Evolutionary conservation across 164 flowering plant species (phyloP).

Genomic region (Hamamelis virginiana): DNA sequence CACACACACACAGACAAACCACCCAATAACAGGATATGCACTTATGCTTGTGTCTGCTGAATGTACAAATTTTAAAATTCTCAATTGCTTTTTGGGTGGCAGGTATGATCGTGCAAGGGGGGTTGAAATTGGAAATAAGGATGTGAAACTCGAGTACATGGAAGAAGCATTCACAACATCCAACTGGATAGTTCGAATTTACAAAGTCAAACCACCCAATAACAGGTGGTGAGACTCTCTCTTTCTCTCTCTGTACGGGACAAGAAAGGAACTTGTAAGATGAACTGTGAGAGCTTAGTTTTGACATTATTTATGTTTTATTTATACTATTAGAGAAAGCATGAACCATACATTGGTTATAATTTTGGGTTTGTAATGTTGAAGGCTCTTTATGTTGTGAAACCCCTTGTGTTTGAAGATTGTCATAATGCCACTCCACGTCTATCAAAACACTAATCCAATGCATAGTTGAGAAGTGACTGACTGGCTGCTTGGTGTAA

Average conservation of each 20-base stretch:
- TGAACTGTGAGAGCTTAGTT: slow-evolving; percentile 20
- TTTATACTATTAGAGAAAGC: background rate
- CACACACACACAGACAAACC: background rate
- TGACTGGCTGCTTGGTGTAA: no score
- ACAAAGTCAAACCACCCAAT: slow-evolving; percentile 91
- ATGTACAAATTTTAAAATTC: background rate
- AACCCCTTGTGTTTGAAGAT: background rate
- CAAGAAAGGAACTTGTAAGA: slow-evolving; percentile 8
- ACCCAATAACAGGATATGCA: no score
- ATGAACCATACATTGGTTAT: background rate
- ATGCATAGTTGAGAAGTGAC: no score
- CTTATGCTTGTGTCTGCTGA: background rate
- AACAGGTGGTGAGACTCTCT: slow-evolving; percentile 64
- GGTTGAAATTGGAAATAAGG: slow-evolving; percentile 96
- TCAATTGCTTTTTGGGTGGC: slow-evolving; percentile 17
- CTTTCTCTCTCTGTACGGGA: slow-evolving; percentile 11
- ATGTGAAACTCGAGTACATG: slow-evolving; percentile 84
- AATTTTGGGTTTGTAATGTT: slow-evolving; percentile 1
- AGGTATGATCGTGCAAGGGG: slow-evolving; percentile 98
- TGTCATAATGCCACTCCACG: no score
- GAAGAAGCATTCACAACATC: slow-evolving; percentile 98
- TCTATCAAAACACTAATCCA: no score
- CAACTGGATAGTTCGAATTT: slow-evolving; percentile 97
- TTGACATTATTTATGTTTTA: slow-evolving; percentile 9
- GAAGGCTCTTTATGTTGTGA: slow-evolving; percentile 6